Evolutionary conservation across 192 early-diverging fungal species (phyloP).

Genomic region (Kappamyces sp.): DNA sequence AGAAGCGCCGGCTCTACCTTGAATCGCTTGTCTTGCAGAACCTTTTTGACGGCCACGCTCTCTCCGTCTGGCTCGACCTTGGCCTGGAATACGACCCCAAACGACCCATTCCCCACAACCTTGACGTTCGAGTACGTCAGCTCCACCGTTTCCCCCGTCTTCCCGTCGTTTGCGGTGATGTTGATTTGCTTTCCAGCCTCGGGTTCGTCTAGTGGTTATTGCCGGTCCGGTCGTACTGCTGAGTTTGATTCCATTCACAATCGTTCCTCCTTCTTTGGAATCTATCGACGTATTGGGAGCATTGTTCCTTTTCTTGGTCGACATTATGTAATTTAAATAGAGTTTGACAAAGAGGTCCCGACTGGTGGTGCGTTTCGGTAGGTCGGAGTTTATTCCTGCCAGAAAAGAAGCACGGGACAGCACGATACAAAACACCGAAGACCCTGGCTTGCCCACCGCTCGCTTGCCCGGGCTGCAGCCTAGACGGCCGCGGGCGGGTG

Average conservation of each 20-base stretch:
- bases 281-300: conserved; percentile 17
- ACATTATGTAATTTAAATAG: conserved; percentile 6
- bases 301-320: conserved; percentile 20
- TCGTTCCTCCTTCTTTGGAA: conserved; percentile 15
- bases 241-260: conserved; percentile 52
- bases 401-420: no score
- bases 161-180: conserved; percentile 80
- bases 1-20: conserved; percentile 55
- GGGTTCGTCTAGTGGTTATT: conserved; percentile 19
- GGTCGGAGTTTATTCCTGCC: no score
- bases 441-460: no score
- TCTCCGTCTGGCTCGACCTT: conserved; percentile 74
- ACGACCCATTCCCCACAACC: conserved; percentile 95
- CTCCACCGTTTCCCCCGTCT: conserved; percentile 75
- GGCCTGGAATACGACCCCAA: conserved; percentile 97
- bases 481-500: no score
- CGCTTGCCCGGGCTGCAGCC: no score
- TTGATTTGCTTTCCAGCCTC: conserved; percentile 37
- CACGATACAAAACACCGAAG: no score
- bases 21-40: conserved; percentile 96
- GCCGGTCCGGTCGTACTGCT: conserved; percentile 29
- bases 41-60: conserved; percentile 95
- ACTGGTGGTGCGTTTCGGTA: no score
- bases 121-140: conserved; percentile 88
- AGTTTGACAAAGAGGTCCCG: no score